These are phyloP conservation scores for Pyrenophora seminiperda DNA, from an alignment of 2,329 filamentous ascomycete genomes.

Conservation along the genomic window DNA sequence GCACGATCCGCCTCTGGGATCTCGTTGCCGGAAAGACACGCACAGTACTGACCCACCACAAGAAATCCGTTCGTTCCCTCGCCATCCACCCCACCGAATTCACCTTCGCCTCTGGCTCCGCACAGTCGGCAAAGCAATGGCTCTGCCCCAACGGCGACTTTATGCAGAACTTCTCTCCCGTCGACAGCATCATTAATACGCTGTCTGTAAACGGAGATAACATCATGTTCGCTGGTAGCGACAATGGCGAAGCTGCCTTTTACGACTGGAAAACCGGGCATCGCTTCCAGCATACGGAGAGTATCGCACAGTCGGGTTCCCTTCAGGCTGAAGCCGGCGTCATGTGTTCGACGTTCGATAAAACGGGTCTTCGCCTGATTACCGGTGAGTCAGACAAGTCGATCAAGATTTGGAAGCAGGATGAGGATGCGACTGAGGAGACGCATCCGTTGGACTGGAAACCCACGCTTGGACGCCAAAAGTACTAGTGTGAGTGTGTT, in stretches of 20 bases:
- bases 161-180: constrained; percentile 98
- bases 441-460: constrained; percentile 93
- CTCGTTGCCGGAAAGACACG: constrained; percentile 94
- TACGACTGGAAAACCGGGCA: constrained; percentile 99
- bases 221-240: constrained; percentile 90
- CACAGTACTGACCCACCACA: constrained; percentile 96
- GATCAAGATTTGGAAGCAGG: constrained; percentile 95
- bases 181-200: constrained; percentile 96
- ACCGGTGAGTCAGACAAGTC: constrained; percentile 92
- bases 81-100: constrained; percentile 89
- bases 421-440: constrained; percentile 87
- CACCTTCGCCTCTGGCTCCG: constrained; percentile 91
- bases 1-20: constrained; percentile 72
- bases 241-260: constrained; percentile 96
- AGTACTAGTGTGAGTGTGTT: constrained; percentile 53
- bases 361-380: constrained; percentile 84
- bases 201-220: constrained; percentile 93
- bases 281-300: constrained; percentile 86
- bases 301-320: constrained; percentile 89
- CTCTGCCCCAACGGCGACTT: constrained; percentile 97
- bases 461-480: constrained; percentile 76
- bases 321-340: constrained; percentile 93
- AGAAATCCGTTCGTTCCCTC: constrained; percentile 89
- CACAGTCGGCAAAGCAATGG: constrained; percentile 98
- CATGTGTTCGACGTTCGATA: constrained; percentile 92